Evolutionary conservation across 139 green algal species (phyloP), one percentile per base, ranked within the genome.

Genomic region (Dunaliella primolecta): DNA sequence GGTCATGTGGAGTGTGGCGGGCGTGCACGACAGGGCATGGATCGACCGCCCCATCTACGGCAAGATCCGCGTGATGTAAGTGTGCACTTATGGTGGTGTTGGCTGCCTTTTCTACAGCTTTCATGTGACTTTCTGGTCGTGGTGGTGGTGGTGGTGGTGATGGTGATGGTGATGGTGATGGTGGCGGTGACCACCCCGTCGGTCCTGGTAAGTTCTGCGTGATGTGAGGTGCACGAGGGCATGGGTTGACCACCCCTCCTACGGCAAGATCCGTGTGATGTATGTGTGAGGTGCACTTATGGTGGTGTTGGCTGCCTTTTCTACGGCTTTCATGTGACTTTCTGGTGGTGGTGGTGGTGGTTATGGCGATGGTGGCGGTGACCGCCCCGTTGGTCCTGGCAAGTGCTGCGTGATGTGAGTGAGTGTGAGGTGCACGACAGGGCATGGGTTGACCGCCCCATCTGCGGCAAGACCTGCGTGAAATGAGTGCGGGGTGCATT

Each of bases 251-350:
- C 46, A 15, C 15, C 46, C 46, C 46, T 64, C 7, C 46, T 64
- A 99, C 89, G 97, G 97, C 72, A 99, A 99, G 91, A 97, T 99
- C 86, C 92, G 97, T 2, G 97, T 94, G 89, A 98, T 98, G 95
- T 99, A 98, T 25, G 46, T 64, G 46, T n/a, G n/a, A n/a, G n/a
- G n/a, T 25, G 46, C 46, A 64, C 46, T 25, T 64, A 64, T 7
- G 46, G 7, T 64, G 46, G 46, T 7, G 46, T 64, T 64, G 15
- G 46, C 46, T 64, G 46, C 46, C 46, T 64, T 15, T 64, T 7
- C 46, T 15, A 64, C 7, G 7, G 15, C 46, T 25, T 64, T 64
- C 7, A 15, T 7, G 46, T 64, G 7, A 64, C 7, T 7, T 64
- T 15, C 7, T 7, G 46, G 46, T 64, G 7, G 7, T 7, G 46